phyloP scores from a whole-genome alignment of 78 protist species.

The Pigoraptor vietnamica region DNA sequence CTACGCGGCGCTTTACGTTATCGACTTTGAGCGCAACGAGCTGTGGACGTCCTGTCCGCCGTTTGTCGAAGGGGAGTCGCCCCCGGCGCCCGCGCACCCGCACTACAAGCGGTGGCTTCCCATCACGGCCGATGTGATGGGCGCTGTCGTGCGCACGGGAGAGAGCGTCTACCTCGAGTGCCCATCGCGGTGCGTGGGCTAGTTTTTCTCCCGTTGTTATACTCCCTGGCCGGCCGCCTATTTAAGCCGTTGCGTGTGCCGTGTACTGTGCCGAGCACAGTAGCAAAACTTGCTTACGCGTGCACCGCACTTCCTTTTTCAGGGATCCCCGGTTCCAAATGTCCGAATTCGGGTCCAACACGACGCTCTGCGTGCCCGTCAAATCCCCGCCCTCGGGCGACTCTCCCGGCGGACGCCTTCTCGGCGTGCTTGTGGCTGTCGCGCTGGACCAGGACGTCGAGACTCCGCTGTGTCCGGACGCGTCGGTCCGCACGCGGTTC shows the following conservation, averaged over 20 bases:
- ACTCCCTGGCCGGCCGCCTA: too few relatives aligned
- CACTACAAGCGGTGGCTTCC: background rate
- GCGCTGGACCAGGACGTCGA: too few relatives aligned
- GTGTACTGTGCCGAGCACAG: background rate
- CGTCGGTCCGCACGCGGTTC: background rate
- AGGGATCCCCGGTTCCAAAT: background rate
- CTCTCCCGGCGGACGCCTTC: background rate
- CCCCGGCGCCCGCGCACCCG: background rate
- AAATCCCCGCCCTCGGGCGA: background rate
- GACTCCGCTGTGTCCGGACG: too few relatives aligned
- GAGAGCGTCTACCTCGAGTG: background rate
- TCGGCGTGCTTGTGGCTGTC: background rate
- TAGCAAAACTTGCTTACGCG: background rate
- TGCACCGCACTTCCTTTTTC: background rate
- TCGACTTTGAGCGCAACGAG: background rate
- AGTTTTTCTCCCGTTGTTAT: background rate
- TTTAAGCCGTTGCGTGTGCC: too few relatives aligned
- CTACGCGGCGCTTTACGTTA: background rate
- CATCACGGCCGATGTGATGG: background rate
- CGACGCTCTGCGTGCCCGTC: background rate
- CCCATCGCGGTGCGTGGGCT: background rate
- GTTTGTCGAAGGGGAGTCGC: background rate
- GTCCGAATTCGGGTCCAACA: background rate
- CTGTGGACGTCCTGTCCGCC: background rate
- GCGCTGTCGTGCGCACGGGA: background rate